A percentile compares a stretch with the other conserved stretches of the same genome.
These are phyloP conservation scores for Saturnispora bothae DNA, from an alignment of 805 yeast species.

Conservation along the genomic window DNA sequence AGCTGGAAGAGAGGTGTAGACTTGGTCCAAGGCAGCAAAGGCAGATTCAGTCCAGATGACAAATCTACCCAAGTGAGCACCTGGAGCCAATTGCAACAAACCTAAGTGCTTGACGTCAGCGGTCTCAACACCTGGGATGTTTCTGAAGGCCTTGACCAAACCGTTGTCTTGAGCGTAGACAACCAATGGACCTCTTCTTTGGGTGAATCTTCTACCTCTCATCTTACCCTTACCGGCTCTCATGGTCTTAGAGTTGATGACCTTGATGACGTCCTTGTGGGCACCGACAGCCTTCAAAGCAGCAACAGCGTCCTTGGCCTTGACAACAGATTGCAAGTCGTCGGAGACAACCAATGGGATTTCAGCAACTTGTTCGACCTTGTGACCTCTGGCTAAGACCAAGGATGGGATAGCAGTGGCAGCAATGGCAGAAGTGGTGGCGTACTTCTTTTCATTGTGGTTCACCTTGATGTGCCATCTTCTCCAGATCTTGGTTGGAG, in stretches of 20 bases:
- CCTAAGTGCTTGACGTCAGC: conserved; percentile 85
- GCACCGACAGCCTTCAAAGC: conserved; percentile 98
- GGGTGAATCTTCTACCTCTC: conserved; percentile 99
- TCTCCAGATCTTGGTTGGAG: conserved; percentile 99
- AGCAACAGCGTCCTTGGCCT: conserved; percentile 99
- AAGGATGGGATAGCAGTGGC: conserved; percentile 97
- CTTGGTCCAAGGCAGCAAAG: conserved; percentile 89
- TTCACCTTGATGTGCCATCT: conserved; percentile 99
- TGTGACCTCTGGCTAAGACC: conserved; percentile 99
- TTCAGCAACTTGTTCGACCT: conserved; percentile 96
- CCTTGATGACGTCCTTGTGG: conserved; percentile 96
- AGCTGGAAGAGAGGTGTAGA: conserved; percentile 95
- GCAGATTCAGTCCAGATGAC: conserved; percentile 99
- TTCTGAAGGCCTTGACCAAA: conserved; percentile 96
- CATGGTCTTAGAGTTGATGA: conserved; percentile 94
- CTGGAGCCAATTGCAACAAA: conserved; percentile 98
- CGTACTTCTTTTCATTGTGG: conserved; percentile 99
- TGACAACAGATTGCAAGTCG: conserved; percentile 84
- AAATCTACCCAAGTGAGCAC: conserved; percentile 99
- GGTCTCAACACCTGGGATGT: conserved; percentile 99
- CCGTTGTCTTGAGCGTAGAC: conserved; percentile 98
- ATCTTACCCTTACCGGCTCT: conserved; percentile 99
- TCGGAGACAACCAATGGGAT: conserved; percentile 94
- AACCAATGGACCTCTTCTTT: conserved; percentile 99
- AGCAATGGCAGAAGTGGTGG: conserved; percentile 99